Evolutionary conservation across 495 filamentous ascomycete genomes (phyloP).

Genomic region (Pseudevernia furfuracea): DNA sequence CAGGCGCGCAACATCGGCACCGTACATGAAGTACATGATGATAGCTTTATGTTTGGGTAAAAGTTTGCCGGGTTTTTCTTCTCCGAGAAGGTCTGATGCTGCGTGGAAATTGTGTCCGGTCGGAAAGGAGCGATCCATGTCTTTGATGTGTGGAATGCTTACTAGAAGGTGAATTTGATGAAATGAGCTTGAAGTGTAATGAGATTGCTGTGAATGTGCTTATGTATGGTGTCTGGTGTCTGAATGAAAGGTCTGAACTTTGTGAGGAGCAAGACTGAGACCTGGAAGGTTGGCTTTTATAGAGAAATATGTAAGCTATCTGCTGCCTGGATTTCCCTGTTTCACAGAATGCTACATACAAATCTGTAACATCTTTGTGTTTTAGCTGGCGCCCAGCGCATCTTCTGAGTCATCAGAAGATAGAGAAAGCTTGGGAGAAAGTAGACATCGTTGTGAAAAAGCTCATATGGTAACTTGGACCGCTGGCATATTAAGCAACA

Average conservation of each 20-base stretch:
- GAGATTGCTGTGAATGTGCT: not conserved
- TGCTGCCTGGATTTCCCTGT: not conserved
- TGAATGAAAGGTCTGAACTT: not conserved
- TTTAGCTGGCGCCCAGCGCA: not conserved
- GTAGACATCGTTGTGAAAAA: no score
- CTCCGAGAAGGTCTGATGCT: no score
- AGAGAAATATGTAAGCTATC: not conserved
- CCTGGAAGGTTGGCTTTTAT: not conserved
- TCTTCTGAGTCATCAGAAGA: no score
- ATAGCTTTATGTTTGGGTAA: not conserved
- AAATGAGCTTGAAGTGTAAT: not conserved
- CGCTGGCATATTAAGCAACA: no score
- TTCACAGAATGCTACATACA: not conserved
- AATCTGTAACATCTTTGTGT: not conserved
- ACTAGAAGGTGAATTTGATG: not conserved
- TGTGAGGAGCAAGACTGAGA: not conserved
- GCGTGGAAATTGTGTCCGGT: no score
- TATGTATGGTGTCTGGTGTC: not conserved
- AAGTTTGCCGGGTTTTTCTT: no score
- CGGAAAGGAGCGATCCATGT: not conserved
- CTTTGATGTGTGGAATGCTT: not conserved
- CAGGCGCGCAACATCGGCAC: no score
- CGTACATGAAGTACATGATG: not conserved
- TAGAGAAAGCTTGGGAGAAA: no score
- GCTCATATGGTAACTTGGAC: no score